phyloP scores from a whole-genome alignment of 2,329 filamentous ascomycete species.

The Arthrocladium fulminans region DNA sequence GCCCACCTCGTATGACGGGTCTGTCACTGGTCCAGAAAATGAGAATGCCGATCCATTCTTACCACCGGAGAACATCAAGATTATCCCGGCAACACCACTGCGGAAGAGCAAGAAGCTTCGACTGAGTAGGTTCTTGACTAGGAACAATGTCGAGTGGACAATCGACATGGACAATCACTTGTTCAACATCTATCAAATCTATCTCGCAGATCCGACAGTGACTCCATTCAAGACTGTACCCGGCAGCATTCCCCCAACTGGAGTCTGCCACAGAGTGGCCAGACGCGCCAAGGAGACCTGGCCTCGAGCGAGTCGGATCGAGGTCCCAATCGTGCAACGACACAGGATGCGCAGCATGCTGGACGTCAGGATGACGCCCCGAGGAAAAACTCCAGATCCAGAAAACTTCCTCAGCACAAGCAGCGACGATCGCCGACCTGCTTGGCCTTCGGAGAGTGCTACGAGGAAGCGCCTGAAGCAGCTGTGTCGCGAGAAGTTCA shows the following conservation, averaged over 20 bases:
- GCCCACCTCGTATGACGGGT: constrained; percentile 47
- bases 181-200: constrained; percentile 57
- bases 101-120: constrained; percentile 25
- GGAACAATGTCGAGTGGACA: constrained; percentile 41
- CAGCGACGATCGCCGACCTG: constrained; percentile 26
- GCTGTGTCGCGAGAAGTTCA: constrained; percentile 53
- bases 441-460: constrained; percentile 51
- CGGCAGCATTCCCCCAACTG: constrained; percentile 54
- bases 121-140: constrained; percentile 20
- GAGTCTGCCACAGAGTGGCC: constrained; percentile 55
- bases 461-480: constrained; percentile 51
- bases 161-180: constrained; percentile 57
- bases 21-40: constrained; percentile 53
- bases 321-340: constrained; percentile 17
- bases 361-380: constrained; percentile 12
- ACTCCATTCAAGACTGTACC: constrained; percentile 61
- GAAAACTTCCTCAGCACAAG: constrained; percentile 21
- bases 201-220: constrained; percentile 56
- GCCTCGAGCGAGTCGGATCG: constrained; percentile 34
- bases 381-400: constrained; percentile 21
- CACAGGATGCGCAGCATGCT: constrained; percentile 23
- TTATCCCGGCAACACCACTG: constrained; percentile 31
- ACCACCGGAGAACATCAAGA: constrained; percentile 29
- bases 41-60: constrained; percentile 50
- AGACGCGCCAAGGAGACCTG: constrained; percentile 54